Evolutionary conservation across 495 filamentous ascomycete species (phyloP), one percentile per base, ranked within the genome.

Genomic region (Sporormia fimetaria): DNA sequence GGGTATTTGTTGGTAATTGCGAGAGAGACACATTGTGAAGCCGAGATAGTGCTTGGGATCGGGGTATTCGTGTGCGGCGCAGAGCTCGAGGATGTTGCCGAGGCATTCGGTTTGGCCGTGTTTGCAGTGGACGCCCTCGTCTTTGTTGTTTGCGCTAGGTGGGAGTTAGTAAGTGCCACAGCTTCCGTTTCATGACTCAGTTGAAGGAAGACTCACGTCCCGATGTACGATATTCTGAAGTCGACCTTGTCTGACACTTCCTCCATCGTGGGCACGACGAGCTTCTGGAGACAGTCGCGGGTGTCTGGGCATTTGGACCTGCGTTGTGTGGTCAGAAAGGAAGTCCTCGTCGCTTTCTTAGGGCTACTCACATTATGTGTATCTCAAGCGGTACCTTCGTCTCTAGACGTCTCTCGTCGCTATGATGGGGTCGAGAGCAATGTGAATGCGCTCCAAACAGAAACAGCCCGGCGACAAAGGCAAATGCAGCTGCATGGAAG

Each of bases 71-170:
- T 76, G 67, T 9, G 78, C 75, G 18, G 86, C 90, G 66, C 90
- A 99, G 40, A 96, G 78, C 49, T 88, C 78, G 57, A 99, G 68
- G 63, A 93, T 93, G 61, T 99, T 81, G 12, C 87, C 87, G 52
- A 96, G 75, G 56, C 90, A 99, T 65, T 99, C 90, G 10, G 66
- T 67, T 4, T 86, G 80, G 4, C 90, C 92, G 55, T 96, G 90
- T 59, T 66, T 92, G 68, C 92, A 99, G 10, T 67, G 64, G 14
- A 87, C 73, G 7, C 79, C 80, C 57, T 78, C 80, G 57, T 66
- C 60, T 17, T 60, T 25, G 30, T 59, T 44, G 26, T 59, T 63
- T 17, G 47, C 29, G 33, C 59, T 64, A 16, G 6, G 12, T 3
- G 7, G 4, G 12, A 18, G 17, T 26, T 34, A 24, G 30, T 27